These are phyloP conservation scores for Metschnikowia proteae DNA, from an alignment of 805 yeast species.

Conservation along the genomic window DNA sequence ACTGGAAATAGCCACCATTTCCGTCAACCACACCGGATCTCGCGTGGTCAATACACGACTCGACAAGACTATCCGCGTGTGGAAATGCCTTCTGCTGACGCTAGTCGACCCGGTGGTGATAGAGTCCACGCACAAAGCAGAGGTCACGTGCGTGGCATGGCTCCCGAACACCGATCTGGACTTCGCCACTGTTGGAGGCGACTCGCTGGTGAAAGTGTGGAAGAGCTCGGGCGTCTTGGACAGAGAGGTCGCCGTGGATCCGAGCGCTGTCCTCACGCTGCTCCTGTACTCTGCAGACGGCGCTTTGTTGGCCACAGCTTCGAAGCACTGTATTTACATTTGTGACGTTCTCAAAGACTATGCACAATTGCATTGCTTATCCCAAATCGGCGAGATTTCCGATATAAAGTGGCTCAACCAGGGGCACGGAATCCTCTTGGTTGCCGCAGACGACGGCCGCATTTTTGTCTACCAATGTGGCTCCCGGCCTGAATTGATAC, in stretches of 20 bases:
- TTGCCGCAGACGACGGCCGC: conserved; percentile 48
- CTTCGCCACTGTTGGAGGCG: conserved; percentile 50
- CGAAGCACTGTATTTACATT: conserved; percentile 36
- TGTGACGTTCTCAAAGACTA: conserved; percentile 32
- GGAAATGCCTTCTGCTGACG: conserved; percentile 29
- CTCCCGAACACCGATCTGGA: conserved; percentile 43
- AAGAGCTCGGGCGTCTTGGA: conserved; percentile 12
- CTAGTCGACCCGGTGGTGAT: conserved; percentile 38
- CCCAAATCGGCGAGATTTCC: conserved; percentile 23
- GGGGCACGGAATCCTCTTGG: conserved; percentile 28
- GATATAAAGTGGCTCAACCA: conserved; percentile 47
- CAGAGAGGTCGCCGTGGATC: conserved; percentile 19
- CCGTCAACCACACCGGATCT: conserved; percentile 41
- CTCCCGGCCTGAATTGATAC: background rate
- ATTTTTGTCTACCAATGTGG: conserved; percentile 24
- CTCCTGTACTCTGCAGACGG: conserved; percentile 47
- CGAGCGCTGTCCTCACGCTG: conserved; percentile 12
- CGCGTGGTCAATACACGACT: conserved; percentile 41
- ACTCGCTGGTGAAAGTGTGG: conserved; percentile 39
- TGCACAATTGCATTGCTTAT: conserved; percentile 15
- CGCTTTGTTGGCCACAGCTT: conserved; percentile 40
- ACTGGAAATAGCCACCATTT: conserved; percentile 35
- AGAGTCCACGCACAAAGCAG: conserved; percentile 37
- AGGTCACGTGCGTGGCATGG: conserved; percentile 46
- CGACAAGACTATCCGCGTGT: conserved; percentile 41